These are phyloP conservation scores for Colletotrichum tabaci DNA, from an alignment of 2,329 filamentous ascomycete species.

Conservation along the genomic window DNA sequence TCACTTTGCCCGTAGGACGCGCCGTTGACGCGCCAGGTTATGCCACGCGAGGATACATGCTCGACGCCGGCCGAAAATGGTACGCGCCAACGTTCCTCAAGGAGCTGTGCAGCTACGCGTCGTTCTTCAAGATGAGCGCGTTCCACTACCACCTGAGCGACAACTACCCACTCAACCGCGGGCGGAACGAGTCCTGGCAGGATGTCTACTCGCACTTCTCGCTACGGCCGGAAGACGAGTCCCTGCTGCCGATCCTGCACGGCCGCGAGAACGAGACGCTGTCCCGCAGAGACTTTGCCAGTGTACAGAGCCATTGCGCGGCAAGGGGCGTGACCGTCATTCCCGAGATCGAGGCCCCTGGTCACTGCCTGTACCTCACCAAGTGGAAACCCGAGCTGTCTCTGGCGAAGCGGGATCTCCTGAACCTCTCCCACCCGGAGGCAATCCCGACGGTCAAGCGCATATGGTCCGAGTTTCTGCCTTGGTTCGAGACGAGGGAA, in stretches of 20 bases:
- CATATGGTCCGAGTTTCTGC: constrained; percentile 67
- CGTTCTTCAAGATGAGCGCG: constrained; percentile 64
- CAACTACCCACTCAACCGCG: constrained; percentile 63
- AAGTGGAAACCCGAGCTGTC: constrained; percentile 70
- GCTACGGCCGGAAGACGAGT: constrained; percentile 51
- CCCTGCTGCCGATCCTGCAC: constrained; percentile 43
- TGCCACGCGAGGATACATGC: constrained; percentile 60
- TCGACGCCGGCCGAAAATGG: constrained; percentile 47
- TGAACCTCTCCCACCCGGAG: constrained; percentile 67
- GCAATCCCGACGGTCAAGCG: constrained; percentile 64
- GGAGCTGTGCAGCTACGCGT: constrained; percentile 60
- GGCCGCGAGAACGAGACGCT: constrained; percentile 47
- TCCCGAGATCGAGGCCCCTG: constrained; percentile 69
- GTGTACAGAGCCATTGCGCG: constrained; percentile 65
- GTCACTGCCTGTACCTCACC: constrained; percentile 66
- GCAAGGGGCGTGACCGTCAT: constrained; percentile 66
- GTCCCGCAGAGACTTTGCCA: constrained; percentile 57
- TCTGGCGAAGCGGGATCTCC: constrained; percentile 60
- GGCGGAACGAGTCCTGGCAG: constrained; percentile 61
- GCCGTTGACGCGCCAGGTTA: constrained; percentile 59
- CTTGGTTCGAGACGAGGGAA: constrained; percentile 68
- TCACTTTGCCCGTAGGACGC: constrained; percentile 48
- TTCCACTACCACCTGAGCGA: constrained; percentile 66
- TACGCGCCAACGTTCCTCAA: constrained; percentile 53
- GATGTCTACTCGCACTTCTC: constrained; percentile 62